These are phyloP conservation scores for Claviceps cyperi DNA, from an alignment of 2,329 filamentous ascomycete genomes.

Conservation along the genomic window DNA sequence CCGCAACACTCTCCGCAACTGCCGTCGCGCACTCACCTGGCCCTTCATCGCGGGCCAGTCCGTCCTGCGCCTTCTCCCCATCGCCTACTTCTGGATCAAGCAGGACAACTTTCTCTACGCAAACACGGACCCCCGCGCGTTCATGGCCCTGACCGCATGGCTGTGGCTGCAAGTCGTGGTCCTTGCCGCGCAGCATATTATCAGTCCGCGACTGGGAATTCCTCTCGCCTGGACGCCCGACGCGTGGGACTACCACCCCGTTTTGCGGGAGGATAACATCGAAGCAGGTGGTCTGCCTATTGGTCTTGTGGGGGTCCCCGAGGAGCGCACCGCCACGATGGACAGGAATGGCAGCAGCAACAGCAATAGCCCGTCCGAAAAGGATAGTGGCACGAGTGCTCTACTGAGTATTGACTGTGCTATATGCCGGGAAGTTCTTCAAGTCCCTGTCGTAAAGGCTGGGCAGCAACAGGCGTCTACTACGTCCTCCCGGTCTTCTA, in stretches of 20 bases:
- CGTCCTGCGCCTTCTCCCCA: slow-evolving; percentile 59
- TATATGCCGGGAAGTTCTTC: slow-evolving; percentile 83
- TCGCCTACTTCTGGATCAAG: slow-evolving; percentile 73
- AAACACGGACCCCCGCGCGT: slow-evolving; percentile 49
- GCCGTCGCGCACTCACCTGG: slow-evolving; percentile 81
- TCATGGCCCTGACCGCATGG: slow-evolving; percentile 53
- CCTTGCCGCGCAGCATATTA: slow-evolving; percentile 66
- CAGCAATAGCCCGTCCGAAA: neutral
- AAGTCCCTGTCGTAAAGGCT: slow-evolving; percentile 65
- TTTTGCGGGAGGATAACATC: slow-evolving; percentile 67
- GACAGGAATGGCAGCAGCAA: neutral
- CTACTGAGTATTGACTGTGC: slow-evolving; percentile 64
- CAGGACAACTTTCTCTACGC: slow-evolving; percentile 71
- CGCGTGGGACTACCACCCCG: slow-evolving; percentile 89
- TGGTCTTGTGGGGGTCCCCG: slow-evolving; percentile 34
- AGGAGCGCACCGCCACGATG: slow-evolving; percentile 3
- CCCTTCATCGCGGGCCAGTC: slow-evolving; percentile 80
- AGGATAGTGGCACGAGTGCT: slow-evolving; percentile 4
- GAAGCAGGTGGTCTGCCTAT: slow-evolving; percentile 72
- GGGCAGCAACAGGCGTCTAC: slow-evolving; percentile 20
- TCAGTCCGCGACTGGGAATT: slow-evolving; percentile 80
- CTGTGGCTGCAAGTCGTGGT: slow-evolving; percentile 73
- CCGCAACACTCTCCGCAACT: slow-evolving; percentile 81
- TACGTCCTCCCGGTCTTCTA: neutral
- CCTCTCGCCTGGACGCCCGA: slow-evolving; percentile 52